Evolutionary conservation across 1,284 basidiomycete genomes (phyloP), one percentile per base, ranked within the genome.

Genomic region (Tremellales sp.): DNA sequence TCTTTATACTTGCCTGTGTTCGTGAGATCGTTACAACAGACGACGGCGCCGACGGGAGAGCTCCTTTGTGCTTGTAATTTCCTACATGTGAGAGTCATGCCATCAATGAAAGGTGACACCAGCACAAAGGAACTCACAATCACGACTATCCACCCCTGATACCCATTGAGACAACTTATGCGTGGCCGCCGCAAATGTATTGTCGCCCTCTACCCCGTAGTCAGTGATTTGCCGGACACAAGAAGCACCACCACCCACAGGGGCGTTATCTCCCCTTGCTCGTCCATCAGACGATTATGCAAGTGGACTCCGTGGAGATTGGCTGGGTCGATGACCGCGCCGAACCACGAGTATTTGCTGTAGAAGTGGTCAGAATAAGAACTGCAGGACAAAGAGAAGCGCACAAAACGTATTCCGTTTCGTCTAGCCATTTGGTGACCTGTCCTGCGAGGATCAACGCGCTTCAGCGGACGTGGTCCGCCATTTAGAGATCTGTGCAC

Each of bases 341-440:
- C 62, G 33, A 66, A 66, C 64, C 64, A 66, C n/a, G 55, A 49
- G 47, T 65, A 65, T 42, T 50, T 58, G 24, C 54, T 61, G n/a
- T 18, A 26, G n/a, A 27, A n/a, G 13, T 36, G 14, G 25, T 25
- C 24, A 19, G 10, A 29, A 14, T 5, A 25, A 24, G 10, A 13
- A 12, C 10, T 10, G 16, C 29, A 10, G 16, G 4, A 28, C 14
- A 3, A 9, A 2, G 12, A 35, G 13, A 3, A n/a, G 50, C 60
- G 25, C 32, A 59, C 61, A 45, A 18, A n/a, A 64, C 51, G 25
- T 54, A 64, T 16, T 55, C 52, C 1, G 54, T 63, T 43, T 63
- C 55, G 40, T 66, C 64, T 10, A 66, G 57, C 64, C 62, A 66
- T 36, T 61, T 51, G 4, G 62, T 65, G 0, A 55, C 56, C 43